These are phyloP conservation scores for Hordeum marinum DNA, from an alignment of 176 grass and related monocot genomes.

Conservation along the genomic window DNA sequence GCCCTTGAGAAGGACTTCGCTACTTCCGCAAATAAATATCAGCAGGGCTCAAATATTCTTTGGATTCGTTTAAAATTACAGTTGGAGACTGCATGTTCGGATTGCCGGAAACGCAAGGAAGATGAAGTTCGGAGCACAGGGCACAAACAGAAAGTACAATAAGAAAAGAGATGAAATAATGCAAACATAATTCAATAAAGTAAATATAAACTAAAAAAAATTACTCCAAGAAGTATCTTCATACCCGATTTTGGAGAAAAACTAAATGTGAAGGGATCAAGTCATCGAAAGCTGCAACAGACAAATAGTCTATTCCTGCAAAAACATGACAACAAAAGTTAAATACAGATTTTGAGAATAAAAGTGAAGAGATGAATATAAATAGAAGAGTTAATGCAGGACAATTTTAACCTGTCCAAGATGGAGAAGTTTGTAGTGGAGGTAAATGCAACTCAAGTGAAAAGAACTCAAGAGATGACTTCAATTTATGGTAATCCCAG, in stretches of 20 bases:
- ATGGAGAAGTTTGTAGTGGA: not conserved
- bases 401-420: not conserved
- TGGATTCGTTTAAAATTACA: not conserved
- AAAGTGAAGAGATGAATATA: not conserved
- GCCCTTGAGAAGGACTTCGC: not conserved
- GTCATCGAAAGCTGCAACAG: slow-evolving; percentile 51
- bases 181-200: not conserved
- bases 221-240: not conserved
- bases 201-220: not conserved
- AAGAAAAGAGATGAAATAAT: not conserved
- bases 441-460: not conserved
- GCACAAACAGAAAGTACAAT: not conserved
- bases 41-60: not conserved
- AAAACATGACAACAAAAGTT: not conserved
- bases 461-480: not conserved
- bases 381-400: not conserved
- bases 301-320: slow-evolving; percentile 53
- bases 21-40: not conserved
- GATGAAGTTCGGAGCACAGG: not conserved
- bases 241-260: slow-evolving; percentile 39
- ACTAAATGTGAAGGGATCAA: slow-evolving; percentile 48
- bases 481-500: not conserved
- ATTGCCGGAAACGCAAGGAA: not conserved
- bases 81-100: not conserved
- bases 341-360: not conserved